Conservation (phyloP, 1,284 basidiomycete species). For the Tylopilus sp. region DNA sequence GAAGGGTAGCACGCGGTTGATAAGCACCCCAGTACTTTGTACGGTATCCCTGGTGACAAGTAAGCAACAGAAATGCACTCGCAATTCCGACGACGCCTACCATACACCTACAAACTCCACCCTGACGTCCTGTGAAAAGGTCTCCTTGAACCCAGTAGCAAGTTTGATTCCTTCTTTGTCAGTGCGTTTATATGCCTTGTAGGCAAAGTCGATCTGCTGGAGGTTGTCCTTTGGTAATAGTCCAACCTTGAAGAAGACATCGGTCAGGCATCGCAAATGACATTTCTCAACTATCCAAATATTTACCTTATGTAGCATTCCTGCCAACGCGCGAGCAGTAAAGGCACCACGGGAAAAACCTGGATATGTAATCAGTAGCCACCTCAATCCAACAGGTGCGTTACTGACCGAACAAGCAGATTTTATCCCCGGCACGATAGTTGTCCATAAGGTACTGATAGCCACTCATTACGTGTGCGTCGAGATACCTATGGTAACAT, state of each 20-base stretch:
- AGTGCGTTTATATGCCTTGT: slow-evolving; percentile 62
- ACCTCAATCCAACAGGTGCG: not conserved
- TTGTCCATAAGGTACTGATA: slow-evolving; percentile 75
- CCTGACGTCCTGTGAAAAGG: slow-evolving; percentile 65
- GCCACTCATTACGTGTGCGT: slow-evolving; percentile 66
- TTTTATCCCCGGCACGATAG: slow-evolving; percentile 61
- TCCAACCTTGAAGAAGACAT: slow-evolving; percentile 55
- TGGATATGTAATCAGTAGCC: slow-evolving; percentile 34
- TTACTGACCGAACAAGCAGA: slow-evolving; percentile 65
- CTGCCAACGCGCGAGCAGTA: slow-evolving; percentile 75
- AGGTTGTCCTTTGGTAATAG: slow-evolving; percentile 64
- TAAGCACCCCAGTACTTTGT: slow-evolving; percentile 65
- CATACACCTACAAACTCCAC: slow-evolving; percentile 71
- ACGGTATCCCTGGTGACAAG: slow-evolving; percentile 65
- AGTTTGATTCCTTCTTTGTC: slow-evolving; percentile 54
- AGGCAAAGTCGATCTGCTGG: slow-evolving; percentile 70
- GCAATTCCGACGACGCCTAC: slow-evolving; percentile 47
- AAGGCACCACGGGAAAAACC: slow-evolving; percentile 81
- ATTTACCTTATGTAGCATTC: slow-evolving; percentile 62
- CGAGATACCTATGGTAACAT: slow-evolving; percentile 57
- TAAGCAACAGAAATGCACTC: slow-evolving; percentile 8
- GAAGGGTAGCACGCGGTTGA: slow-evolving; percentile 64
- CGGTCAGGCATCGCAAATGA: not conserved
- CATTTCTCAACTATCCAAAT: not conserved
- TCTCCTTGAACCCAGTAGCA: slow-evolving; percentile 66